phyloP scores from a whole-genome alignment of 1,284 basidiomycete genomes.

The Xerocomus amazonicus region DNA sequence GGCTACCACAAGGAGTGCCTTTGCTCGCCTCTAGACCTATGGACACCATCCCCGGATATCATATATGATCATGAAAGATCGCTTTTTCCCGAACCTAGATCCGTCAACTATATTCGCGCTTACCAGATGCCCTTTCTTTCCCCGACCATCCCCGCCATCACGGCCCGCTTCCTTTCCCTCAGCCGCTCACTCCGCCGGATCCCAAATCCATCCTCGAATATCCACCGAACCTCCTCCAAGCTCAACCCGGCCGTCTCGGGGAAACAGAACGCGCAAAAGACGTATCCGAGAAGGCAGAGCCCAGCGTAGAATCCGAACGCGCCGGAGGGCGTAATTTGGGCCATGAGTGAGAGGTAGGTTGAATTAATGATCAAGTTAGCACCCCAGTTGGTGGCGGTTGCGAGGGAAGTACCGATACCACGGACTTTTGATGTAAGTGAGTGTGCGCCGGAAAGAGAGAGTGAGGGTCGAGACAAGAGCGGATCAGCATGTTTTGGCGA shows the following conservation, averaged over 20 bases:
- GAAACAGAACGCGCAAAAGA: slow-evolving; percentile 70
- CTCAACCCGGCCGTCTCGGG: slow-evolving; percentile 76
- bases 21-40: no score
- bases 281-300: slow-evolving; percentile 65
- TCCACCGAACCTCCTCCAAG: slow-evolving; percentile 69
- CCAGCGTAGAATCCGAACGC: slow-evolving; percentile 81
- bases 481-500: neutral
- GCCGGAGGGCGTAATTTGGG: slow-evolving; percentile 69
- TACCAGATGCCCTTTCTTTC: neutral
- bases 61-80: no score
- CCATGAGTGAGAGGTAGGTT: slow-evolving; percentile 79
- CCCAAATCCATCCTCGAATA: slow-evolving; percentile 59
- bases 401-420: slow-evolving; percentile 75
- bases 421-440: slow-evolving; percentile 45
- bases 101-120: neutral
- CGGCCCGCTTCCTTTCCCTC: slow-evolving; percentile 18
- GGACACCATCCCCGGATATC: no score
- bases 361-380: slow-evolving; percentile 75
- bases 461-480: neutral
- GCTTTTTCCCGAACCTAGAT: neutral
- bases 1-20: no score
- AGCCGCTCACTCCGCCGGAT: slow-evolving; percentile 47
- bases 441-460: no score
- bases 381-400: slow-evolving; percentile 83
- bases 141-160: slow-evolving; percentile 4